Evolutionary conservation across 2,329 filamentous ascomycete species (phyloP), one percentile per base, ranked within the genome.

Genomic region (Cadophora sp.): DNA sequence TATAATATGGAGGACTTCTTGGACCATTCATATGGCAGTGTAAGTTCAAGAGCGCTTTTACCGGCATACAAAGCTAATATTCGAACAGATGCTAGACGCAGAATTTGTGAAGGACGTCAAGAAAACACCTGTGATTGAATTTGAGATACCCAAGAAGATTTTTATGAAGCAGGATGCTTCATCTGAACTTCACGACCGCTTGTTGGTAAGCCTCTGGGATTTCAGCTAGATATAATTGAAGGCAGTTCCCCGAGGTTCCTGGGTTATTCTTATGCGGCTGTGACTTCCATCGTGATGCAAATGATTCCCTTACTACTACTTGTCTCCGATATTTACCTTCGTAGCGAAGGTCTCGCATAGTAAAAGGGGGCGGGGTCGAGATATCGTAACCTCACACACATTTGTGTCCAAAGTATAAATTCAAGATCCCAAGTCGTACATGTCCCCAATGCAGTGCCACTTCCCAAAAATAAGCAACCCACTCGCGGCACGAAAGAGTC

Each of bases 1-100:
- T 99, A 98, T 80, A 96, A 94, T 74, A 82, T 97, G n/a, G 96
- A 99, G 77, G 96, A 99, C 77, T 99, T 99, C 80, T 82, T 98
- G 59, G 96, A 99, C 77, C 94, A 98, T 79, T 95, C 93, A 0
- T 99, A 98, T 80, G 87, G 84, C 75, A 92, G 89, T 77, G 90
- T 91, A 86, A 85, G 87, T 86, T 66, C 58, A 31, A 31, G 7
- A 43, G 4, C 27, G 12, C 9, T 34, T 7, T 29, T 34, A 34
- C 12, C 6, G 19, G 40, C 4, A 43, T 19, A 16, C 11, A 22
- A 31, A 27, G 2, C 24, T n/a, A 62, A 80, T 84, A 73, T 85
- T 37, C 76, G 43, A 22, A 26, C 62, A 93, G 90, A 88, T 99
- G 78, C 81, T 98, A 53, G 92, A 96, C 69, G 90, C 90, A 3